phyloP scores from a whole-genome alignment of 257 asterid genomes.

The Przewalskia tangutica region DNA sequence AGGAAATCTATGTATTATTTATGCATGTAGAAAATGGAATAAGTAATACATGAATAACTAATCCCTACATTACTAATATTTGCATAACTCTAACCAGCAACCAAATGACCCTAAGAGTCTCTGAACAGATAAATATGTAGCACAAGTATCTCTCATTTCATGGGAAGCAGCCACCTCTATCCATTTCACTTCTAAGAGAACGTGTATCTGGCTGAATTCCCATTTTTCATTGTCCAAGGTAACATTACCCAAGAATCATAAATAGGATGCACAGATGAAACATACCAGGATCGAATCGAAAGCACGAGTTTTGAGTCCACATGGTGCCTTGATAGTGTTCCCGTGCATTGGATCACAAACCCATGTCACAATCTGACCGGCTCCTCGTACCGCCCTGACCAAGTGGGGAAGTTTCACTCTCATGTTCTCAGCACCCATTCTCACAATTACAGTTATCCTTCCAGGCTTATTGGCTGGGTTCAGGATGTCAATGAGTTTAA shows the following conservation, averaged over 20 bases:
- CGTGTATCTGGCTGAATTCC: no score
- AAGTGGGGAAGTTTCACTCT: slow-evolving; percentile 75
- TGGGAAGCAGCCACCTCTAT: not conserved
- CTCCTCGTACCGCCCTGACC: slow-evolving; percentile 73
- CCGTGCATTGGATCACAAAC: slow-evolving; percentile 91
- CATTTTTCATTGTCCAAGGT: no score
- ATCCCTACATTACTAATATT: no score
- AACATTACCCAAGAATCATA: not conserved
- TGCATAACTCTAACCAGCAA: no score
- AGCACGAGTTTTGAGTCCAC: slow-evolving; percentile 82
- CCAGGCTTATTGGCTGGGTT: slow-evolving; percentile 69
- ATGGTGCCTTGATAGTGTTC: slow-evolving; percentile 82
- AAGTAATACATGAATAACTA: no score
- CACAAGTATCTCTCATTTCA: not conserved
- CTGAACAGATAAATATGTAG: not conserved
- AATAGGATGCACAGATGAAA: not conserved
- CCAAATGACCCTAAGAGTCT: no score
- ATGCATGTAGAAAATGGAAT: no score
- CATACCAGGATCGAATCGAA: slow-evolving; percentile 76
- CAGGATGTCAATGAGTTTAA: slow-evolving; percentile 58
- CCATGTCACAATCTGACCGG: slow-evolving; percentile 82
- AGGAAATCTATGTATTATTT: no score
- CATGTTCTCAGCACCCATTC: slow-evolving; percentile 95
- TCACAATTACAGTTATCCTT: slow-evolving; percentile 60
- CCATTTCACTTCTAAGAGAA: not conserved